Conservation (phyloP, 2,329 filamentous ascomycete species). For the Phialophora chinensis region DNA sequence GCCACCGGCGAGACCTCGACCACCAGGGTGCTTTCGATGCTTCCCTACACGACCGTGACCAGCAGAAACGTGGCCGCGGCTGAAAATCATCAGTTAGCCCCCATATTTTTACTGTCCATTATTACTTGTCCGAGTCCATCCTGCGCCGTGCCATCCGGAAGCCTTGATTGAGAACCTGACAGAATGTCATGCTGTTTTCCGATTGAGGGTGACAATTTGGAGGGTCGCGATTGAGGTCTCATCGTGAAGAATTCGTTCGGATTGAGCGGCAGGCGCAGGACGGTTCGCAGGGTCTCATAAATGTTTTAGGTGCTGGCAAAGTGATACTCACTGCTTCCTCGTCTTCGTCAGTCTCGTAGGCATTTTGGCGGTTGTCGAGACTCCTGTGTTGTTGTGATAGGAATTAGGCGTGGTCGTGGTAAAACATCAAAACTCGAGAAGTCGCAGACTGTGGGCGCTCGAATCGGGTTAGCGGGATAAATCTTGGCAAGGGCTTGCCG, state of each 20-base stretch:
- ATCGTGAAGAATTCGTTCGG: conserved; percentile 21
- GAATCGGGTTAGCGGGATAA: conserved; percentile 13
- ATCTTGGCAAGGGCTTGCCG: conserved; percentile 6
- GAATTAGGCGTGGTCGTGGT: conserved; percentile 3
- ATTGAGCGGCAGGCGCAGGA: conserved; percentile 33
- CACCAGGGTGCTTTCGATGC: conserved; percentile 90
- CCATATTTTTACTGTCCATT: conserved; percentile 20
- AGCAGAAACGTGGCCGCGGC: conserved; percentile 97
- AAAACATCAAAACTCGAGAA: conserved; percentile 14
- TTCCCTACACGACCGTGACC: conserved; percentile 98
- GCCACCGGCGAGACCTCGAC: conserved; percentile 91
- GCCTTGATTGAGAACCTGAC: neutral
- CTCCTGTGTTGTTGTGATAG: conserved; percentile 27
- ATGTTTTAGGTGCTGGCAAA: neutral
- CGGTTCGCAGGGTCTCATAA: neutral
- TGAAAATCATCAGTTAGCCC: conserved; percentile 51
- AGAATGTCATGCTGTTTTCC: neutral
- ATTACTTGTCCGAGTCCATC: neutral
- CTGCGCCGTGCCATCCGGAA: neutral
- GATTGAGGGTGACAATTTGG: neutral
- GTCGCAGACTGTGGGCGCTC: conserved; percentile 14
- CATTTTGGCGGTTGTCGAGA: conserved; percentile 53
- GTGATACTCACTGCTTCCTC: conserved; percentile 52
- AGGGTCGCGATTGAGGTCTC: neutral
- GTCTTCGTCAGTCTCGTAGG: conserved; percentile 59